phyloP scores from a whole-genome alignment of 1,284 basidiomycete genomes.

The Volvariella volvacea region DNA sequence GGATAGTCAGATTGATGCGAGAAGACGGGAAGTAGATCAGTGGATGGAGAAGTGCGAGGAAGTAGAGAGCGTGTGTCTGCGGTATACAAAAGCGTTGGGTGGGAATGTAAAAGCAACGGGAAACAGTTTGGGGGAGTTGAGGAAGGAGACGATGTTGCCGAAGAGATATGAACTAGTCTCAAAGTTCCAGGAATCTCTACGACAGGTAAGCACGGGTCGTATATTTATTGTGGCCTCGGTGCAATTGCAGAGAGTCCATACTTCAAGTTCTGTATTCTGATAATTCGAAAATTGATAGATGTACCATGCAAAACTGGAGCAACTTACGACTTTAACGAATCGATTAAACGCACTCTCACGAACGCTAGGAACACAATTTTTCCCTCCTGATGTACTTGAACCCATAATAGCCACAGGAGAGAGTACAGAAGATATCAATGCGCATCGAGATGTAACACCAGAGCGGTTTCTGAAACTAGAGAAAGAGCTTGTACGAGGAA shows the following conservation, averaged over 20 bases:
- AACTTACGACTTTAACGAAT: constrained; percentile 57
- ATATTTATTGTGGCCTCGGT: not conserved
- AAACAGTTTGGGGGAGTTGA: constrained; percentile 50
- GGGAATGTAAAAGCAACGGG: constrained; percentile 59
- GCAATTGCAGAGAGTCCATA: too few species aligned
- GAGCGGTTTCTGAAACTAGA: constrained; percentile 73
- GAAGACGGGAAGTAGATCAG: constrained; percentile 61
- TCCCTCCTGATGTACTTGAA: constrained; percentile 48
- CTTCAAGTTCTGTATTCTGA: too few species aligned
- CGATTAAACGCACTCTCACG: constrained; percentile 51
- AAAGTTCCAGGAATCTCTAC: constrained; percentile 65
- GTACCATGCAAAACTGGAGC: constrained; percentile 76
- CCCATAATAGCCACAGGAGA: constrained; percentile 36
- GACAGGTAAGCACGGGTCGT: constrained; percentile 47
- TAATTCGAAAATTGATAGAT: constrained; percentile 32
- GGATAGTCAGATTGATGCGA: constrained; percentile 57
- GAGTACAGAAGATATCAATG: constrained; percentile 28
- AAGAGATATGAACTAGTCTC: constrained; percentile 57
- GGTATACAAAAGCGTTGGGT: constrained; percentile 63
- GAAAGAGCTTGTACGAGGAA: constrained; percentile 74
- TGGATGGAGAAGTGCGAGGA: constrained; percentile 61
- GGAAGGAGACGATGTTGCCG: constrained; percentile 54
- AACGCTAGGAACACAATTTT: constrained; percentile 59
- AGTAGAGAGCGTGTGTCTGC: constrained; percentile 56
- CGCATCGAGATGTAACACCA: constrained; percentile 63